Evolutionary conservation across 169 alveolate genomes (phyloP), one percentile per base, ranked within the genome.

Genomic region (Besnoitia besnoiti): DNA sequence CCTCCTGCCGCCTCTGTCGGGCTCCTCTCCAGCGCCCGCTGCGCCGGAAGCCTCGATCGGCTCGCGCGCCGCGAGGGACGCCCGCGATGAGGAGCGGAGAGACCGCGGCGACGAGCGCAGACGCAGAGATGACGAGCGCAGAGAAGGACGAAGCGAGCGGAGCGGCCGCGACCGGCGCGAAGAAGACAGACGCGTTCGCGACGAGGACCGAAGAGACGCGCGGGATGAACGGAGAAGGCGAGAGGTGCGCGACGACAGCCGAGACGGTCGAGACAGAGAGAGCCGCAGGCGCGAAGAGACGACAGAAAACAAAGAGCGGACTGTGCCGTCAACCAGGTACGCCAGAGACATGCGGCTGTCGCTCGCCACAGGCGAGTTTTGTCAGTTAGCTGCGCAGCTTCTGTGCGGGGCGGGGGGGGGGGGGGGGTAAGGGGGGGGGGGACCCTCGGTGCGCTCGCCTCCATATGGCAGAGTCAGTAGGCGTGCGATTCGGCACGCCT

Each of bases 121-220:
- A n/a, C 67, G 67, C 12, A 16, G 33, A 55, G 67, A 55, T n/a
- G 67, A 16, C 1, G 67, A 55, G 5, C 16, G 46, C 8, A 73
- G 82, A 73, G 82, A n/a, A 19, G 82, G 82, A 3, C 16, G 82
- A 73, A 42, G n/a, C 47, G 39, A 73, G 7, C 82, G 82, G n/a
- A 10, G 82, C 27, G 46, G 44, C 14, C n/a, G n/a, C 67, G 67
- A 51, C 14, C 67, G 14, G 82, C 39, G 46, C 16, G 82, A 73
- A 30, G 67, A 55, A 7, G 59, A 49, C 59, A 7, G 59, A 7
- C 7, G 59, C 24, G 24, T 10, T 49, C 59, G 59, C 59, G 59
- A 49, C 59, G 59, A 49, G 59, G 59, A 7, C 59, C 59, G 59
- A n/a, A 55, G n/a, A 19, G 67, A 55, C 33, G 67, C 33, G 27